phyloP scores from a whole-genome alignment of 2,329 filamentous ascomycete species.

The Aspergillus tanneri region DNA sequence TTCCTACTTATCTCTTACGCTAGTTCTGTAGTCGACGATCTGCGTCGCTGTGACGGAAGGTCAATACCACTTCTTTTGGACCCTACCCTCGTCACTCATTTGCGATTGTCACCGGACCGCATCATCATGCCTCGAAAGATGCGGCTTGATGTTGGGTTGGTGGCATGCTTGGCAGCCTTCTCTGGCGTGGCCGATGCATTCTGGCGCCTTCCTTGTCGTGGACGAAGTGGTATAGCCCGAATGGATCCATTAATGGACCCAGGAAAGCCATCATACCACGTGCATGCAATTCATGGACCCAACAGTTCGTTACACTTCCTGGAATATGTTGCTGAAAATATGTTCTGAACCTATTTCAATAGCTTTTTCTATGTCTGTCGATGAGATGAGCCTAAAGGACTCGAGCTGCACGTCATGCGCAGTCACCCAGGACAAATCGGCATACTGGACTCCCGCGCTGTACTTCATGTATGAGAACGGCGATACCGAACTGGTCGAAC shows the following conservation, averaged over 20 bases:
- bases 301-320: constrained; percentile 60
- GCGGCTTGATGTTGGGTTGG: constrained; percentile 20
- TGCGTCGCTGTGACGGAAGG: constrained; percentile 10
- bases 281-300: constrained; percentile 74
- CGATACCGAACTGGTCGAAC: constrained; percentile 65
- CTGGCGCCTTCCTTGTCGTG: constrained; percentile 85
- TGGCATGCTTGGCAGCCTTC: constrained; percentile 32
- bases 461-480: constrained; percentile 74
- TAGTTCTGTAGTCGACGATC: constrained; percentile 17
- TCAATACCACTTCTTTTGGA: constrained; percentile 17
- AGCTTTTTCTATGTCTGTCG: constrained; percentile 66
- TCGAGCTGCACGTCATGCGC: constrained; percentile 77
- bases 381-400: constrained; percentile 56
- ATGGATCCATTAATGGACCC: constrained; percentile 74
- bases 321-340: no score
- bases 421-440: constrained; percentile 78
- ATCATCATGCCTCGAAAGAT: constrained; percentile 18
- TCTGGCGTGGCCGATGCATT: constrained; percentile 60
- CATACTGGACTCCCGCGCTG: constrained; percentile 78
- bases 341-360: constrained; percentile 13
- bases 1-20: constrained; percentile 16
- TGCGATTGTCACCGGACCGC: constrained; percentile 1
- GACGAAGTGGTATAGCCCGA: constrained; percentile 65
- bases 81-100: constrained; percentile 17
- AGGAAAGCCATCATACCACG: constrained; percentile 61